phyloP scores from a whole-genome alignment of 1,284 basidiomycete species.

The Ganoderma boninense region DNA sequence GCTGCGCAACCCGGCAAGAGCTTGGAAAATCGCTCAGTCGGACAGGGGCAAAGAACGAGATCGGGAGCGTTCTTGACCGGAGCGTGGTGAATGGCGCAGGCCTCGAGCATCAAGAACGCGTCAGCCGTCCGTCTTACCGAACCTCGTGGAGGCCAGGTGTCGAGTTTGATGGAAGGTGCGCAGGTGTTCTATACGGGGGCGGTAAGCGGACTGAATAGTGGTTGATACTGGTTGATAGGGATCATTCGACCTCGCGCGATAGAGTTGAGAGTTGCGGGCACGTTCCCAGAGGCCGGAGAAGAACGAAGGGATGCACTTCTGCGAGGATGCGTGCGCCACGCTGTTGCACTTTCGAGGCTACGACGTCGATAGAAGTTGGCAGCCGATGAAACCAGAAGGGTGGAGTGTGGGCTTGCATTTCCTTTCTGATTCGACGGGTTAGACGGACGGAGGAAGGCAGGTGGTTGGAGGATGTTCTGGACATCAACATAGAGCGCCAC shows the following conservation, averaged over 20 bases:
- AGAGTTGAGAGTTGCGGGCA: constrained; percentile 10
- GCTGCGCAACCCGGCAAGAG: background rate
- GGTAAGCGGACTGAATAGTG: background rate
- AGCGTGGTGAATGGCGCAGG: background rate
- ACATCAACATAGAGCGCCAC: background rate
- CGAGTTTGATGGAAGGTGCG: background rate
- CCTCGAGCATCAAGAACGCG: constrained; percentile 4
- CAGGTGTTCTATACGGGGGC: background rate
- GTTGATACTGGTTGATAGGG: background rate
- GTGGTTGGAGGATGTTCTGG: background rate
- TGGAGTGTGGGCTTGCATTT: background rate
- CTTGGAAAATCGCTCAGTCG: background rate
- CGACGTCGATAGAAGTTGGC: background rate
- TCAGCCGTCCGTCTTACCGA: background rate
- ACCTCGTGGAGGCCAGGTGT: constrained; percentile 1
- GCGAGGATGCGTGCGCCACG: background rate
- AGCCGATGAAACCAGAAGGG: background rate
- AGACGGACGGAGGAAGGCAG: background rate
- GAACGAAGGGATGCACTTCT: background rate
- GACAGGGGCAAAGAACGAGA: background rate
- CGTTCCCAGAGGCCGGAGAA: constrained; percentile 2
- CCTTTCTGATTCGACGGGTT: background rate
- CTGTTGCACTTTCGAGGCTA: background rate
- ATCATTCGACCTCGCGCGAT: constrained; percentile 4
- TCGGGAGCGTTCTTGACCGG: background rate